These are phyloP conservation scores for Candida ficus DNA, from an alignment of 805 yeast genomes.

Conservation along the genomic window DNA sequence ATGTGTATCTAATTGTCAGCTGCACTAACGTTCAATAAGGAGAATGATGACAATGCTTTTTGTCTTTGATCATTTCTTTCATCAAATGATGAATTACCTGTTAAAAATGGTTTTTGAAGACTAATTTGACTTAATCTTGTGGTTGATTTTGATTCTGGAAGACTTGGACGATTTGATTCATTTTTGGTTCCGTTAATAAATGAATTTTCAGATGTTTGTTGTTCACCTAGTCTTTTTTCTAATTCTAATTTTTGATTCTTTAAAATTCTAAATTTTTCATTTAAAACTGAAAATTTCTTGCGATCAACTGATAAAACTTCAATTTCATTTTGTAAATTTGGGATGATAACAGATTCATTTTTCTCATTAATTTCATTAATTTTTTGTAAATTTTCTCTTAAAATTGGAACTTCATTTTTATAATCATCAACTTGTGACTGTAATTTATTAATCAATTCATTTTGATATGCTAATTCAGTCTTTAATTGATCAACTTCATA, in stretches of 20 bases:
- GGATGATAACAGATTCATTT: slow-evolving; percentile 38
- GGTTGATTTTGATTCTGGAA: not conserved
- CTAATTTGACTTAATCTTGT: not conserved
- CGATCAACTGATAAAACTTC: slow-evolving; percentile 27
- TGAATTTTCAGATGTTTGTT: too few relatives aligned
- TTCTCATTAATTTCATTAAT: slow-evolving; percentile 36
- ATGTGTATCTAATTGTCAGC: not conserved
- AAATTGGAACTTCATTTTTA: slow-evolving; percentile 29
- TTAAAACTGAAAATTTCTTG: slow-evolving; percentile 18
- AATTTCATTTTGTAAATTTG: slow-evolving; percentile 39
- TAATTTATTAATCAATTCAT: slow-evolving; percentile 42
- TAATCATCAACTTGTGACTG: slow-evolving; percentile 41
- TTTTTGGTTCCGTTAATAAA: too few relatives aligned
- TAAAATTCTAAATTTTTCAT: slow-evolving; percentile 26
- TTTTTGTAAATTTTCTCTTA: slow-evolving; percentile 36
- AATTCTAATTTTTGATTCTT: slow-evolving; percentile 27
- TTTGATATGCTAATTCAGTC: slow-evolving; percentile 41
- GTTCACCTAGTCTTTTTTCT: slow-evolving; percentile 32
- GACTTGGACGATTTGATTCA: slow-evolving; percentile 1
- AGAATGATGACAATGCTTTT: slow-evolving; percentile 12
- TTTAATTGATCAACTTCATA: slow-evolving; percentile 52
- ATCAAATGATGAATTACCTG: slow-evolving; percentile 2
- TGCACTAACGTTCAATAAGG: slow-evolving; percentile 11
- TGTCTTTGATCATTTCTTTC: slow-evolving; percentile 1
- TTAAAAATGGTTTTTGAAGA: slow-evolving; percentile 3